Evolutionary conservation across 352 stramenopile genomes (phyloP).

Genomic region (Pythium apleroticum): DNA sequence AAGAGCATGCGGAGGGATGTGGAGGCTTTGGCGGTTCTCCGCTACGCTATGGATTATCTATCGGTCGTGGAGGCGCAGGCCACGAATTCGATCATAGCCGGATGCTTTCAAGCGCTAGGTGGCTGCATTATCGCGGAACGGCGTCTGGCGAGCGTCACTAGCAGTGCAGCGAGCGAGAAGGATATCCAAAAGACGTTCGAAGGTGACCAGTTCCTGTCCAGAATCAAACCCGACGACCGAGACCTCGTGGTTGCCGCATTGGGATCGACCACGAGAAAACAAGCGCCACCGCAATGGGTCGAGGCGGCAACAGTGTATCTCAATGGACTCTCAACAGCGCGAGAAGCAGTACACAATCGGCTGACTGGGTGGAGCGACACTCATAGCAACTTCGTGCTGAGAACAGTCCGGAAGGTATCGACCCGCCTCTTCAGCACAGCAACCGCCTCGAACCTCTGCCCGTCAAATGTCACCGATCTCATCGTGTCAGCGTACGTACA

Average conservation of each 20-base stretch:
- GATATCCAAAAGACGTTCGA: constrained; percentile 6
- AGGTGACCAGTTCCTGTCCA: constrained; percentile 11
- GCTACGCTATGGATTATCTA: constrained; percentile 15
- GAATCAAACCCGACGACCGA: constrained; percentile 3
- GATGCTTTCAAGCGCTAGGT: constrained; percentile 6
- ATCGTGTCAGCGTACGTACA: constrained; percentile 12
- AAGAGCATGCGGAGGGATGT: background rate
- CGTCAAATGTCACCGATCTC: background rate
- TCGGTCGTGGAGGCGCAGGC: background rate
- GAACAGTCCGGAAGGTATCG: constrained; percentile 10
- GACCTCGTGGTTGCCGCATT: constrained; percentile 6
- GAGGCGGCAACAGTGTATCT: constrained; percentile 5
- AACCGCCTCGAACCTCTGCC: background rate
- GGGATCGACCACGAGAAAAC: background rate
- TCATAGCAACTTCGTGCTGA: constrained; percentile 12
- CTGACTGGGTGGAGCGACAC: background rate
- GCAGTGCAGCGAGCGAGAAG: background rate
- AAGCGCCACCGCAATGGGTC: background rate
- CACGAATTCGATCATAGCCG: background rate
- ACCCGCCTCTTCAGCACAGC: constrained; percentile 9
- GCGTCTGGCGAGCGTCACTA: background rate
- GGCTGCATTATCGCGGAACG: constrained; percentile 13
- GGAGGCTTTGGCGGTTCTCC: constrained; percentile 13
- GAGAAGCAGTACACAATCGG: background rate
- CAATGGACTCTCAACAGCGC: constrained; percentile 1